Conservation (phyloP, 83 land plant genomes). For the Picea mariana region DNA sequence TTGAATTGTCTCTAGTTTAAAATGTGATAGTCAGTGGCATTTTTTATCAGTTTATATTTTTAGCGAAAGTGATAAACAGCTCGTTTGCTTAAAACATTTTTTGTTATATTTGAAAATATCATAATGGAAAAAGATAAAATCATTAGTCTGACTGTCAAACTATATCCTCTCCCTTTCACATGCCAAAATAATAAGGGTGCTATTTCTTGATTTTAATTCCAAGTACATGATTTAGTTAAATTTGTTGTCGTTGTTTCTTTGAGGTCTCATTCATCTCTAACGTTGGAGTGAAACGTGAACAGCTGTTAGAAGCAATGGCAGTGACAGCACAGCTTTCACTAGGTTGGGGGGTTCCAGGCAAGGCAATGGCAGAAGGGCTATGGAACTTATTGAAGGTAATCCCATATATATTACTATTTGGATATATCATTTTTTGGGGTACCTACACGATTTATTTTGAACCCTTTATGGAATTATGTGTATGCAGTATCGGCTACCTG, state of each 20-base stretch:
- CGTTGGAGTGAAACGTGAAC: slow-evolving; percentile 16
- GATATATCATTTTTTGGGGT: not conserved
- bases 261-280: slow-evolving; percentile 7
- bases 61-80: not conserved
- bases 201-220: not conserved
- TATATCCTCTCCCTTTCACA: not conserved
- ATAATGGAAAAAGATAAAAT: not conserved
- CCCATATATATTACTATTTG: slow-evolving; percentile 7
- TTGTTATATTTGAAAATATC: not conserved
- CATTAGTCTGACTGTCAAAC: not conserved
- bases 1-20: not conserved
- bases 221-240: not conserved
- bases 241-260: not conserved
- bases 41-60: not conserved
- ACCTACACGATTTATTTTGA: not conserved
- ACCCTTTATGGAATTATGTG: not conserved
- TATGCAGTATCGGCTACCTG: slow-evolving; percentile 78
- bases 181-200: not conserved
- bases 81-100: not conserved
- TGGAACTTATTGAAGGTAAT: slow-evolving; percentile 69
- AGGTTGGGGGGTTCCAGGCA: slow-evolving; percentile 64
- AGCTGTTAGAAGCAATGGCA: slow-evolving; percentile 86
- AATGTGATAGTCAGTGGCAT: not conserved
- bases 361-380: slow-evolving; percentile 63
- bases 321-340: slow-evolving; percentile 57